Conservation (phyloP, 345 rosid species). For the Populus ilicifolia region DNA sequence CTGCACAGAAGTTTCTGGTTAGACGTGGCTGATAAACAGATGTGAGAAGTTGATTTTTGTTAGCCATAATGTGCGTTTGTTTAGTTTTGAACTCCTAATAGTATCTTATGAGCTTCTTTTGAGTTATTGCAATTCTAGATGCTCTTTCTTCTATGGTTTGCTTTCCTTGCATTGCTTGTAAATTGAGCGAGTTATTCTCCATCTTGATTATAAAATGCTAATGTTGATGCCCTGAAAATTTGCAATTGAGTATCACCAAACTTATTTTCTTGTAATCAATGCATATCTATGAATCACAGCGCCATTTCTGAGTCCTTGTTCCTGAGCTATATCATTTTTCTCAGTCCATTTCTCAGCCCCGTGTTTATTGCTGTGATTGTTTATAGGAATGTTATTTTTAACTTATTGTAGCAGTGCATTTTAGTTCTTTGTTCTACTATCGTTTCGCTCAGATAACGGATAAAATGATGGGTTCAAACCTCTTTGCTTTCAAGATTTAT, state of each 20-base stretch:
- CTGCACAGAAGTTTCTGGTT: conserved; percentile 9
- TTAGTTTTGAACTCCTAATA: neutral
- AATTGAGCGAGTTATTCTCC: conserved; percentile 1
- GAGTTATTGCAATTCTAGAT: conserved; percentile 9
- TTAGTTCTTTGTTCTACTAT: neutral
- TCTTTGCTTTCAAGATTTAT: neutral
- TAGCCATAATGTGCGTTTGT: conserved; percentile 6
- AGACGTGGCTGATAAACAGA: conserved; percentile 6
- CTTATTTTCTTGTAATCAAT: too few species aligned
- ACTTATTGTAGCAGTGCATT: neutral
- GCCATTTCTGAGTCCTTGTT: neutral
- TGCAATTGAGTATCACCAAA: neutral
- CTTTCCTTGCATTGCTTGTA: conserved; percentile 3
- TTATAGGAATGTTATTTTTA: neutral
- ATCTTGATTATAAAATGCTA: neutral
- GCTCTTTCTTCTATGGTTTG: conserved; percentile 8
- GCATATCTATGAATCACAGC: too few species aligned
- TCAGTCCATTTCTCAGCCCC: neutral
- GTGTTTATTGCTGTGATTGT: neutral
- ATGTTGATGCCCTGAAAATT: neutral
- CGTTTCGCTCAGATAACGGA: neutral
- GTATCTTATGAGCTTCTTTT: conserved; percentile 7
- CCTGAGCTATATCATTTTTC: neutral
- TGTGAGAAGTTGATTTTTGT: conserved; percentile 7
- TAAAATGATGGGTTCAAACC: neutral